Base-by-base conservation (phyloP, 495 filamentous ascomycete genomes). In the Talaromyces thailandensis region DNA sequence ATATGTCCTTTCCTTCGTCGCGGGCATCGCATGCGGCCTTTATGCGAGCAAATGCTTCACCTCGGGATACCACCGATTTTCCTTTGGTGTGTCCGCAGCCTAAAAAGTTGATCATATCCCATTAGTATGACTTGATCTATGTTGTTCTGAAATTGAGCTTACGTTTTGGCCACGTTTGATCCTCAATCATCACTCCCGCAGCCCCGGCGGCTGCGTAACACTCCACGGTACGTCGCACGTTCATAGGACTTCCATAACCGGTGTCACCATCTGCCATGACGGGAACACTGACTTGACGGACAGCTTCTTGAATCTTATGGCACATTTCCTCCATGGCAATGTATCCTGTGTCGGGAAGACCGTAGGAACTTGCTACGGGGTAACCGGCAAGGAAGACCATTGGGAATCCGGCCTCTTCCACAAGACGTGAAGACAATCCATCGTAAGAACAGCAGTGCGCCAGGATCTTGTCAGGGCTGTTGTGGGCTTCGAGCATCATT, bases 41-140 rank as follows among this genome's bases (percentile, higher is more conserved):
- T 40, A 77, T 73, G 4, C 76, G 68, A 1, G 72, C 75, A 51
- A 65, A 78, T 3, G 74, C 75, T 59, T 80, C 76, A 6, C 67
- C 74, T 0, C 74, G 68, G 12, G 70, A 71, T 1, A 80, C 75
- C 3, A 79, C 73, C 3, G 66, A 67, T 59, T 78, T 80, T 0
- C 75, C 76, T 56, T 79, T 76, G 0, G 75, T 77, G 56, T 80
- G 77, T 0, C 76, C 75, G 43, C 75, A 80, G 28, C 76, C 74
- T 76, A 9, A 8, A 25, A 52, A 24, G 2, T 51, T 3, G 23
- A 24, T 51, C 24, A 25, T 51, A 4, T 51, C 6, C 24, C 3
- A 51, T 51, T 25, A 24, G 6, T 51, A 25, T 25, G 14, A 9
- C n/a, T 21, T 24, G 7, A 25, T 25, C 7, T 51, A 25, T 9